A percentile compares a stretch with the other conserved stretches of the same genome.
These are phyloP conservation scores for Lunularia cruciata DNA, from an alignment of 225 moss, liverwort and hornwort species.

Conservation along the genomic window DNA sequence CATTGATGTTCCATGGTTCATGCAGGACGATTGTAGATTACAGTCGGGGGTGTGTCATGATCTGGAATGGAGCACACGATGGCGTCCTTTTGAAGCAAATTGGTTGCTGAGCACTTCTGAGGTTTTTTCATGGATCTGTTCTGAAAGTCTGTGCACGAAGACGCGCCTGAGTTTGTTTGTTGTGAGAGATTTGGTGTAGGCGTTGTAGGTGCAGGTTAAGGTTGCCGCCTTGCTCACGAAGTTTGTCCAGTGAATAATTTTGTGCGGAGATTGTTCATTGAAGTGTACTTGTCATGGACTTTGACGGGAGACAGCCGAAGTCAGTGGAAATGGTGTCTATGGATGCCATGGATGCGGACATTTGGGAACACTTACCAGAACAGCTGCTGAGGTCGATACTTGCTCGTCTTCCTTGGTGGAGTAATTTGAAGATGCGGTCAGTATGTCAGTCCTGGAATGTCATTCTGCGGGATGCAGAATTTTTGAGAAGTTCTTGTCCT, in stretches of 20 bases:
- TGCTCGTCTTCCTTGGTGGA: conserved; percentile 44
- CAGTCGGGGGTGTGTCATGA: background rate
- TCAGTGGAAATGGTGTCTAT: conserved; percentile 17
- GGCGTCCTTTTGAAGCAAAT: background rate
- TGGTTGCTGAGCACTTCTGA: background rate
- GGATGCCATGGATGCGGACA: conserved; percentile 34
- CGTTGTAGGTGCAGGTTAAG: background rate
- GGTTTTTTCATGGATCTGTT: background rate
- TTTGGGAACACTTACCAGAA: conserved; percentile 34
- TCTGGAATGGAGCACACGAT: background rate
- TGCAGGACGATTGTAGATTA: background rate
- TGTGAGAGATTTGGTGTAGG: background rate
- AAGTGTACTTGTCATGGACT: conserved; percentile 2
- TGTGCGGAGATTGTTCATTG: background rate
- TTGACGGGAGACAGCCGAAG: conserved; percentile 6
- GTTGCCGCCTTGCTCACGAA: background rate
- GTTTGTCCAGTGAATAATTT: background rate
- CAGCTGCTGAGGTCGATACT: conserved; percentile 34
- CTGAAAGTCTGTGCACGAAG: background rate
- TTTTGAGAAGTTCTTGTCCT: background rate
- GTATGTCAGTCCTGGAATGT: conserved; percentile 41
- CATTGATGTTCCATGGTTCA: background rate
- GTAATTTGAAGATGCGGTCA: conserved; percentile 33
- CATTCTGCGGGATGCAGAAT: conserved; percentile 15
- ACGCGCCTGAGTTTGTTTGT: too few species aligned